phyloP scores from a whole-genome alignment of 176 grass and related monocot species.

The Coix lacrymajobi region DNA sequence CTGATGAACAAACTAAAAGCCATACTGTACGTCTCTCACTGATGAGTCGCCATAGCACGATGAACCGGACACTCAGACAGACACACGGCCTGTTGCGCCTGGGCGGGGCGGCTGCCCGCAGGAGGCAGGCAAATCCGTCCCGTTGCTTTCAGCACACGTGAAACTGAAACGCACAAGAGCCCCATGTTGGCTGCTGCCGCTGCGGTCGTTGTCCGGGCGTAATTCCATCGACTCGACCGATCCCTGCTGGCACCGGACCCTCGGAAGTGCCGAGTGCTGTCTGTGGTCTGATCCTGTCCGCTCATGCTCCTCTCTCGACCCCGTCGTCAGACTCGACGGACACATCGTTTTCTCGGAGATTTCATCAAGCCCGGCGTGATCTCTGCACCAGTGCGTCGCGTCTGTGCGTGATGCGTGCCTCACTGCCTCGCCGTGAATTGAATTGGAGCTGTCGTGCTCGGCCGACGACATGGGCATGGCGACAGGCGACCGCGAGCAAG shows the following conservation, averaged over 20 bases:
- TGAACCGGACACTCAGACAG: no score
- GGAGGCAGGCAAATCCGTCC: no score
- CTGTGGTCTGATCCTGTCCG: not conserved
- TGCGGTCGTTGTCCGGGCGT: not conserved
- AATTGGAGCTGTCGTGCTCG: not conserved
- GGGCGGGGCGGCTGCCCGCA: not conserved
- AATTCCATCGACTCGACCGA: not conserved
- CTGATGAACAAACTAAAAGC: not conserved
- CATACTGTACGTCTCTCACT: no score
- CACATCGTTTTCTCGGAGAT: constrained; percentile 6
- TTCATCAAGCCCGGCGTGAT: not conserved
- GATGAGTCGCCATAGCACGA: no score
- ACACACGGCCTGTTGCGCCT: no score
- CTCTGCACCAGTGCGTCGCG: not conserved
- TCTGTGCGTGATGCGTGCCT: no score
- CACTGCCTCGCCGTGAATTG: not conserved
- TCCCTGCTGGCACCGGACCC: no score
- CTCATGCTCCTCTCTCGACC: not conserved
- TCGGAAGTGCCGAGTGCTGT: no score
- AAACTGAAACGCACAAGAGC: not conserved
- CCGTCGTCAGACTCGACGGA: not conserved
- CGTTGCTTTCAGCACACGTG: constrained; percentile 16
- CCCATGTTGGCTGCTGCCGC: not conserved
- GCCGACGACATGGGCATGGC: not conserved
- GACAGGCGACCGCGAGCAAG: not conserved